A percentile compares a stretch with the other conserved stretches of the same genome.
Conservation (phyloP, 2,329 filamentous ascomycete species). For the Rhinocladiella mackenziei region DNA sequence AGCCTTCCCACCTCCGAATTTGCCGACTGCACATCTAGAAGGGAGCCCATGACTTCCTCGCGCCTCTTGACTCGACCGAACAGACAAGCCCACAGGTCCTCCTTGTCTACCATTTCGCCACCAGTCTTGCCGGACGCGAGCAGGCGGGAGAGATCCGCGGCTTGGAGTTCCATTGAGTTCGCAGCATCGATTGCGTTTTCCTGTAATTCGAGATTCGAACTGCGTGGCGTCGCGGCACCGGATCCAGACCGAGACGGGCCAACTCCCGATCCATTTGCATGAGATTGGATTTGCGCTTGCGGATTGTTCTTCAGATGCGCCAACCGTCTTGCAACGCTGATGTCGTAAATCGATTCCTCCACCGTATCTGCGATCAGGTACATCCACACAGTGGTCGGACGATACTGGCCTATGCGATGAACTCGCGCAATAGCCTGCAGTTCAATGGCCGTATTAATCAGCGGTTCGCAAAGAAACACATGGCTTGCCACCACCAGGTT, state of each 20-base stretch:
- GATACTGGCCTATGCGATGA: constrained; percentile 85
- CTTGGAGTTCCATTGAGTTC: constrained; percentile 77
- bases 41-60: constrained; percentile 16
- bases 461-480: constrained; percentile 88
- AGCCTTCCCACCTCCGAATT: constrained; percentile 46
- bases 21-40: constrained; percentile 33
- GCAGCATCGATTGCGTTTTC: constrained; percentile 71
- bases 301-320: constrained; percentile 63
- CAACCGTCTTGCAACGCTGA: constrained; percentile 74
- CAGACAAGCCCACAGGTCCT: constrained; percentile 83
- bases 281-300: constrained; percentile 10
- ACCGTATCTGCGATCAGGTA: constrained; percentile 89
- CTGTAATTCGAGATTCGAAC: constrained; percentile 34
- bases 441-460: constrained; percentile 90
- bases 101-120: constrained; percentile 73
- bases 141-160: constrained; percentile 64
- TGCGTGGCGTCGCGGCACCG: constrained; percentile 13
- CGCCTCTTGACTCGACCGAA: constrained; percentile 55
- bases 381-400: constrained; percentile 89
- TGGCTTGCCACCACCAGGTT: constrained; percentile 91
- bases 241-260: too few relatives aligned
- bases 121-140: constrained; percentile 66
- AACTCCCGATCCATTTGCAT: too few relatives aligned
- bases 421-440: constrained; percentile 93
- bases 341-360: constrained; percentile 84